Conservation (phyloP, 2,329 filamentous ascomycete genomes). For the Orbilia brochopaga region DNA sequence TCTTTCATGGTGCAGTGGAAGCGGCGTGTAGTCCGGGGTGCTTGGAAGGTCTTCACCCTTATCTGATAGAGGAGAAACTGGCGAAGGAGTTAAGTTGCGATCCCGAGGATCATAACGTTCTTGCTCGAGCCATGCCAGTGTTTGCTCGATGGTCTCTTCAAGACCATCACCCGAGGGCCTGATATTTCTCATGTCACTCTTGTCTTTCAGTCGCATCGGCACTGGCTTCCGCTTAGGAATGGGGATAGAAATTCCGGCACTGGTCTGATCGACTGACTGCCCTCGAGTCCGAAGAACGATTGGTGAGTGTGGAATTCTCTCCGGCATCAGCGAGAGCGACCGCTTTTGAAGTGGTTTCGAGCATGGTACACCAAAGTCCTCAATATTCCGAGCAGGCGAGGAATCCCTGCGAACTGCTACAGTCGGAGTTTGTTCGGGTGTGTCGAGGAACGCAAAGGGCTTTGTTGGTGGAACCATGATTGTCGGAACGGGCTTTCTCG, state of each 20-base stretch:
- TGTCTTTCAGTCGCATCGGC: conserved; percentile 27
- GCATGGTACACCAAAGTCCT: conserved; percentile 37
- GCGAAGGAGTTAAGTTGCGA: conserved; percentile 23
- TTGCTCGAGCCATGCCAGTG: conserved; percentile 41
- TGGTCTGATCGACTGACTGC: conserved; percentile 46
- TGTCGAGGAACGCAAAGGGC: conserved; percentile 41
- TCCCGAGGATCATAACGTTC: conserved; percentile 34
- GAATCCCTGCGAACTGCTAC: conserved; percentile 33
- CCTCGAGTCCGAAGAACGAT: conserved; percentile 39
- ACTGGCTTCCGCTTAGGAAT: conserved; percentile 47
- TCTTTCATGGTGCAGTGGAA: conserved; percentile 36
- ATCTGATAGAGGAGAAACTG: conserved; percentile 45
- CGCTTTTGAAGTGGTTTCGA: conserved; percentile 44
- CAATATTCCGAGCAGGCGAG: conserved; percentile 32
- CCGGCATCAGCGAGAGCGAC: conserved; percentile 41
- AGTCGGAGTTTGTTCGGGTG: conserved; percentile 44
- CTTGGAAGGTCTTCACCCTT: conserved; percentile 31
- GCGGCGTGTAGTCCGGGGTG: conserved; percentile 35
- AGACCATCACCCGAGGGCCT: conserved; percentile 28
- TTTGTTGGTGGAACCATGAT: conserved; percentile 44
- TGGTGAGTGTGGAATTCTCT: conserved; percentile 38
- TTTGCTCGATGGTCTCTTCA: conserved; percentile 45
- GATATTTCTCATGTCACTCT: not conserved
- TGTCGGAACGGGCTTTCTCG: conserved; percentile 41
- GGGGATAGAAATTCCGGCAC: conserved; percentile 28